These are phyloP conservation scores for Liriodendron chinense DNA, from an alignment of 164 flowering plant species.

Conservation along the genomic window DNA sequence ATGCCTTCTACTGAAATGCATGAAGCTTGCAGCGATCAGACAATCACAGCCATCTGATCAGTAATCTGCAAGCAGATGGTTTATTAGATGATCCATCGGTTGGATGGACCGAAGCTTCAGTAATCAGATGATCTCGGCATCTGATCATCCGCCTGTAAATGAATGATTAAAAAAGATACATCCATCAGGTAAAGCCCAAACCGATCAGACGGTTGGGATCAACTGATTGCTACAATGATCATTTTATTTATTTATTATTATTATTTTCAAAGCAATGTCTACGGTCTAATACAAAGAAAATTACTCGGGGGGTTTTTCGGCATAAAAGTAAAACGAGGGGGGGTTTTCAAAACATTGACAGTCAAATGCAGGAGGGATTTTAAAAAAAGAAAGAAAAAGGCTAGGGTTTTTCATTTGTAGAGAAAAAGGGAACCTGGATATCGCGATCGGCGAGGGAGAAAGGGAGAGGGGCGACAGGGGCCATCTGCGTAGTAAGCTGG, in stretches of 20 bases:
- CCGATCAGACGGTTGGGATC: too few relatives aligned
- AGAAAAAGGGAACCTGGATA: constrained; percentile 52
- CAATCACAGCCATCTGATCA: neutral
- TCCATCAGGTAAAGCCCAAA: too few relatives aligned
- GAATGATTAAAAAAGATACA: neutral
- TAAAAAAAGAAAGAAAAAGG: neutral
- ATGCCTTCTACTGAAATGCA: neutral
- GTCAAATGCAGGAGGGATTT: neutral
- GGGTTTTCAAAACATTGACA: neutral
- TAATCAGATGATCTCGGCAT: too few relatives aligned
- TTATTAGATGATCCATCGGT: too few relatives aligned
- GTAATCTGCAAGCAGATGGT: too few relatives aligned
- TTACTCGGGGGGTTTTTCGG: too few relatives aligned
- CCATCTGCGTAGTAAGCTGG: constrained; percentile 96
- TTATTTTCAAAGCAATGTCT: too few relatives aligned
- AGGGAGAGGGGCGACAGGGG: constrained; percentile 91
- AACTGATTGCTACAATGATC: too few relatives aligned
- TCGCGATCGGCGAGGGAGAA: constrained; percentile 96
- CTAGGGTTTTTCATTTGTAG: constrained; percentile 1
- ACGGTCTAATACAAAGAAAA: too few relatives aligned
- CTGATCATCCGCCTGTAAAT: neutral
- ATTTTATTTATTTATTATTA: too few relatives aligned
- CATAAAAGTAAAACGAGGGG: too few relatives aligned
- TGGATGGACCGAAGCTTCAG: too few relatives aligned
- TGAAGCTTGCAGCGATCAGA: neutral